A percentile compares a stretch with the other conserved stretches of the same genome.
Evolutionary conservation across 2,329 filamentous ascomycete species (phyloP).

Genomic region (Phyllosticta citribraziliensis): DNA sequence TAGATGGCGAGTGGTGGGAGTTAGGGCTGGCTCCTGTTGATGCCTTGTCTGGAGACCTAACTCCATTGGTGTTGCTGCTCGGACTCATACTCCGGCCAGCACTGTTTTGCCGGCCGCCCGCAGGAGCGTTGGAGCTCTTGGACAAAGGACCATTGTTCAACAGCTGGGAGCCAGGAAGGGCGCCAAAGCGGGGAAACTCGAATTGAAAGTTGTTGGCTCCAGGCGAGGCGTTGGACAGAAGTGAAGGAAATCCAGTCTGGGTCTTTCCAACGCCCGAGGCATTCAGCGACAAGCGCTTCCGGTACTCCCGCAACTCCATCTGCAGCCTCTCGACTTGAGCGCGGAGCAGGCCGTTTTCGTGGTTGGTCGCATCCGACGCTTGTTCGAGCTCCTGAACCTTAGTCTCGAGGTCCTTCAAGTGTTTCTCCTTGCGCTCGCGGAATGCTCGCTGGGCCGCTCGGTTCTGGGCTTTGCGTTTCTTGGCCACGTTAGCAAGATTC

Average conservation of each 20-base stretch:
- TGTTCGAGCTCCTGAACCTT: conserved; percentile 63
- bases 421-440: conserved; percentile 89
- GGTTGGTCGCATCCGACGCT: conserved; percentile 68
- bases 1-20: conserved; percentile 15
- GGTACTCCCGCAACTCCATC: conserved; percentile 77
- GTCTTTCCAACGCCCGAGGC: conserved; percentile 35
- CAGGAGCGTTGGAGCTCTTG: conserved; percentile 12
- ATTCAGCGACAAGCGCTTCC: conserved; percentile 67
- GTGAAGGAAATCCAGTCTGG: conserved; percentile 34
- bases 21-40: not conserved
- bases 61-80: conserved; percentile 15
- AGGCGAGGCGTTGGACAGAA: conserved; percentile 37
- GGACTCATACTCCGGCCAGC: conserved; percentile 28
- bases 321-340: conserved; percentile 85
- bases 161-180: conserved; percentile 49
- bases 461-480: conserved; percentile 96
- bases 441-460: conserved; percentile 87
- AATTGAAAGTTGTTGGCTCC: conserved; percentile 77
- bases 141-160: conserved; percentile 37
- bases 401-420: conserved; percentile 72
- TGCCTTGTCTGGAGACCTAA: conserved; percentile 4
- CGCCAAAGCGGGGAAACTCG: conserved; percentile 90
- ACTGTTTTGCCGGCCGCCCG: conserved; percentile 23
- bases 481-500: conserved; percentile 18
- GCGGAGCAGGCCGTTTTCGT: conserved; percentile 75